These are phyloP conservation scores for Violaceomyces palustris DNA, from an alignment of 1,284 basidiomycete genomes.

Conservation along the genomic window DNA sequence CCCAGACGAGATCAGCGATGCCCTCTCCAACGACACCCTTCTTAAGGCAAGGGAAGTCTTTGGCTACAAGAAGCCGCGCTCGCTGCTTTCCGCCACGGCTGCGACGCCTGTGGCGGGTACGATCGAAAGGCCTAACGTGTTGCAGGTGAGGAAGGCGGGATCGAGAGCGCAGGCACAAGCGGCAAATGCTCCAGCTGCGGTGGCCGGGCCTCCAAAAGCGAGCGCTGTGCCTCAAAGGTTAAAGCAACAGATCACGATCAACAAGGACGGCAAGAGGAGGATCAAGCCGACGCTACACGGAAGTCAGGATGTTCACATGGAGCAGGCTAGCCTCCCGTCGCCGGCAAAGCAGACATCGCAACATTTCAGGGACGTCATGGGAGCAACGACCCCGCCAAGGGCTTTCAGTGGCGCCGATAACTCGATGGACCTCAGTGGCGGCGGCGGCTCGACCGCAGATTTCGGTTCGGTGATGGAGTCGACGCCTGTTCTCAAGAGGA, in stretches of 20 bases:
- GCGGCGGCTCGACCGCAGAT: slow-evolving; percentile 1
- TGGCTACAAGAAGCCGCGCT: slow-evolving; percentile 26
- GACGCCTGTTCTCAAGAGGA: too few relatives aligned
- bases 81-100: too few relatives aligned
- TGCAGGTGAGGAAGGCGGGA: slow-evolving; percentile 45
- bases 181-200: slow-evolving; percentile 10
- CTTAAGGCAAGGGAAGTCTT: slow-evolving; percentile 27
- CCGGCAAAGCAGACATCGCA: too few relatives aligned
- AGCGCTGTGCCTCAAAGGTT: slow-evolving; percentile 20
- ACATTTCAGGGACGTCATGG: too few relatives aligned
- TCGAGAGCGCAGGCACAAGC: slow-evolving; percentile 8
- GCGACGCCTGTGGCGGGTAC: slow-evolving; percentile 3
- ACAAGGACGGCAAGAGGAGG: slow-evolving; percentile 62
- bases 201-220: slow-evolving; percentile 4
- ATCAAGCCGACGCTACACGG: slow-evolving; percentile 60
- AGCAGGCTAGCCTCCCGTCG: too few relatives aligned
- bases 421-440: too few relatives aligned
- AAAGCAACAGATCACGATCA: slow-evolving; percentile 53
- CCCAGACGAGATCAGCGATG: slow-evolving; percentile 71
- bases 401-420: too few relatives aligned
- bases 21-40: slow-evolving; percentile 65
- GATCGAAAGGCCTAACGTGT: slow-evolving; percentile 32
- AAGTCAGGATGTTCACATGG: too few relatives aligned
- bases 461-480: neutral
- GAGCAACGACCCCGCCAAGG: too few relatives aligned